Base-by-base conservation (phyloP, 441 rosid genomes). In the Dalechampia spathulata region DNA sequence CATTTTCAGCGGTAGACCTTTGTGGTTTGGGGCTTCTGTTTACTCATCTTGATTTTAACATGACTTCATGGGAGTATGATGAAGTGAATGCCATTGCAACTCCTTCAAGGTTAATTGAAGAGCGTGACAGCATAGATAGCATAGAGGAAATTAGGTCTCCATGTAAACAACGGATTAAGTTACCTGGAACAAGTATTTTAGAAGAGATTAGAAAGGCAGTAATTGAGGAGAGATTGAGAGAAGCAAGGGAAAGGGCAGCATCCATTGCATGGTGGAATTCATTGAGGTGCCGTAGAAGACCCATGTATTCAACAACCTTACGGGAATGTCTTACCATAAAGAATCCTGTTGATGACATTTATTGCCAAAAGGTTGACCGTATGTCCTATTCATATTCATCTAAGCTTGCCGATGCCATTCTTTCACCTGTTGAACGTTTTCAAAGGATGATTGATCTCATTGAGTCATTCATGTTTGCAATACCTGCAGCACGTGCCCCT, bases 241-340 rank as follows among this genome's bases (percentile, higher is more conserved):
- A 95, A 77, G 76, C 75, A 26, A 77, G 79, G 79, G 85, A 86
- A 46, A 78, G 81, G 64, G 98, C 95, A 50, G 72, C 81, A 57
- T 81, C 98, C 51, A 68, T 88, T 77, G 95, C 95, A 46, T 95
- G 99, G 99, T 95, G 98, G 99, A 95, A 95, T 79, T 86, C 96
- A 14, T 82, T 95, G 82, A 95, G 96, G 75, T 91, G 99, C 62
- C 75, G 36, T 69, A 85, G 69, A 70, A 91, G 78, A 75, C 96
- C 99, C 60, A 70, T 81, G 50, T 95, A 86, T 73, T 82, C 99
- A 32, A 75, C 91, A 57, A 80, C 86, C 57, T 66, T 95, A 26
- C 67, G 78, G 26, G 78, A 73, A 57, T 72, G 82, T 71, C 64
- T 90, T 46, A 80, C 87, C 11, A 58, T 86, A 36, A 79, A 62